Percentiles rank a stretch among this genome's conserved stretches.
Conservation (phyloP, 352 stramenopile species). For the Plasmopara viticola region DNA sequence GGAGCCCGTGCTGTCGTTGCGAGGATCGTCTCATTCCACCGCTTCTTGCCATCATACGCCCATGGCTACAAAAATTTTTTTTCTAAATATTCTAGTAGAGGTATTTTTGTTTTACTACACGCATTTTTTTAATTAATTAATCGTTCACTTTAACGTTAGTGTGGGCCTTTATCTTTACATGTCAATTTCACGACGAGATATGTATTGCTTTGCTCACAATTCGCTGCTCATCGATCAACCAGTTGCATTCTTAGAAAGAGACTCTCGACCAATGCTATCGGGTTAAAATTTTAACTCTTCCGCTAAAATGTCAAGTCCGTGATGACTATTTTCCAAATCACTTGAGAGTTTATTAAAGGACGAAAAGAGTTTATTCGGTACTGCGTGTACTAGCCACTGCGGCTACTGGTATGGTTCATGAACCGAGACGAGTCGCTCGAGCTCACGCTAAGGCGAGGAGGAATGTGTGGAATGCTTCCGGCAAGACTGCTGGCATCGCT, state of each 20-base stretch:
- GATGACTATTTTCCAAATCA: constrained; percentile 52
- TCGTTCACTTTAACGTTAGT: no score
- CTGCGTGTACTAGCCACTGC: constrained; percentile 5
- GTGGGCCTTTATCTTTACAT: constrained; percentile 6
- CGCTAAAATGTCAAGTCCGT: constrained; percentile 43
- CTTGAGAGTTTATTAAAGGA: constrained; percentile 70
- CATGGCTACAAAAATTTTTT: constrained; percentile 13
- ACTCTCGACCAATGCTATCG: constrained; percentile 19
- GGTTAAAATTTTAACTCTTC: constrained; percentile 31
- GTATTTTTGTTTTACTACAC: constrained; percentile 21
- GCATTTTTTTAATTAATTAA: no score
- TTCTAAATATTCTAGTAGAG: constrained; percentile 13
- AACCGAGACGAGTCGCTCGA: constrained; percentile 64
- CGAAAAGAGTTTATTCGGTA: constrained; percentile 76
- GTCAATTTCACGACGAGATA: constrained; percentile 17
- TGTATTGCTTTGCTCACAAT: constrained; percentile 17
- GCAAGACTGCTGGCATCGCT: constrained; percentile 76
- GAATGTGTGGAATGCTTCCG: constrained; percentile 50
- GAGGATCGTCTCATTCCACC: constrained; percentile 77
- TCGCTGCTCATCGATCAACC: constrained; percentile 23
- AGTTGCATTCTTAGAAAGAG: constrained; percentile 20
- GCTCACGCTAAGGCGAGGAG: constrained; percentile 50
- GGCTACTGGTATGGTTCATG: constrained; percentile 30
- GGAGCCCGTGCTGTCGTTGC: constrained; percentile 28
- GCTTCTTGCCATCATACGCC: constrained; percentile 75